A percentile compares a stretch with the other conserved stretches of the same genome.
phyloP scores from a whole-genome alignment of 768 basidiomycete species.

The Crepidotus variabilis region DNA sequence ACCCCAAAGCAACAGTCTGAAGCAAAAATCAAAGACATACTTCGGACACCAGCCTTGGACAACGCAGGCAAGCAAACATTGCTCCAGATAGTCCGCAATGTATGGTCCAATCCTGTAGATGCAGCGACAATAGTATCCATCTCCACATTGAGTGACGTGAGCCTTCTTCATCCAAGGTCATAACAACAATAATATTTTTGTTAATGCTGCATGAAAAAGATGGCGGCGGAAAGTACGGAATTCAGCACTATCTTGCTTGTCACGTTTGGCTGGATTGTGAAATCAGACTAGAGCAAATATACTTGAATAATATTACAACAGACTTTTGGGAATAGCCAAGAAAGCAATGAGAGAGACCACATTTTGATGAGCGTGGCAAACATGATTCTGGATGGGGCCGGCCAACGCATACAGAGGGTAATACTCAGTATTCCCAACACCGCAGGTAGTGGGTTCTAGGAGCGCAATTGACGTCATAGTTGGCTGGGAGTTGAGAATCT shows the following conservation, averaged over 20 bases:
- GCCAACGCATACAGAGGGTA: slow-evolving; percentile 28
- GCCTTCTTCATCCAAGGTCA: slow-evolving; percentile 23
- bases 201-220: slow-evolving; percentile 27
- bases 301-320: background rate
- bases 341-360: slow-evolving; percentile 24
- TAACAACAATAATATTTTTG: slow-evolving; percentile 17
- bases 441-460: too few species aligned
- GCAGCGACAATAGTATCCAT: slow-evolving; percentile 23
- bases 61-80: slow-evolving; percentile 25
- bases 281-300: background rate
- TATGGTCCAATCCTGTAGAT: slow-evolving; percentile 31
- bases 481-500: too few species aligned
- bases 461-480: too few species aligned
- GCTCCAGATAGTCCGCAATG: slow-evolving; percentile 39
- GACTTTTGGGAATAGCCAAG: slow-evolving; percentile 17
- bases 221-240: slow-evolving; percentile 25
- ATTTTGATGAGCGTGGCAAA: slow-evolving; percentile 25
- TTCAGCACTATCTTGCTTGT: slow-evolving; percentile 10
- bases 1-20: background rate
- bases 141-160: slow-evolving; percentile 18
- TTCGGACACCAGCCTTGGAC: slow-evolving; percentile 33
- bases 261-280: slow-evolving; percentile 6
- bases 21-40: slow-evolving; percentile 14
- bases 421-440: slow-evolving; percentile 31
- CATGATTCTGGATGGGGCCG: slow-evolving; percentile 27